Conservation (phyloP, 1,139 yeast species). For the Hansenula sp. region DNA sequence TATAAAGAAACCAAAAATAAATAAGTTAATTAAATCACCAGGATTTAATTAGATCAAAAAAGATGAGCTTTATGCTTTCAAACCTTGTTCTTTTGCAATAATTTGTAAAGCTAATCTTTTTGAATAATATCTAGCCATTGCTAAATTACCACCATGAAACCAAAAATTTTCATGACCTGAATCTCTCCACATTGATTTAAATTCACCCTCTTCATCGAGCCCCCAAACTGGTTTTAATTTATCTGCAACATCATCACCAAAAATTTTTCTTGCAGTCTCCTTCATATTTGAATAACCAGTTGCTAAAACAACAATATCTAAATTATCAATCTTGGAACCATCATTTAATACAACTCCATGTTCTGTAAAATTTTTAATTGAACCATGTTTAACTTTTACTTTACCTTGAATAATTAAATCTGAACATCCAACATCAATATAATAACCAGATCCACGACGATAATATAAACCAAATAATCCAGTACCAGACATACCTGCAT, state of each 20-base stretch:
- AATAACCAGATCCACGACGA: constrained; percentile 42
- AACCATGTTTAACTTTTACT: constrained; percentile 33
- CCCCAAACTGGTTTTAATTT: constrained; percentile 34
- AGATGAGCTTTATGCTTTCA: constrained; percentile 6
- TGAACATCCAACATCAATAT: constrained; percentile 41
- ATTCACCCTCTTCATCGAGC: constrained; percentile 34
- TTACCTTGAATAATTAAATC: constrained; percentile 34
- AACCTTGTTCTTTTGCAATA: constrained; percentile 25
- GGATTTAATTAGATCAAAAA: neutral
- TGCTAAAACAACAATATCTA: constrained; percentile 38
- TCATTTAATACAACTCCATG: constrained; percentile 35
- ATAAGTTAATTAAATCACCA: neutral
- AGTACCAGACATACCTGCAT: constrained; percentile 38
- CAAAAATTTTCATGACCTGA: constrained; percentile 35
- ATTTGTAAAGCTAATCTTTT: constrained; percentile 32
- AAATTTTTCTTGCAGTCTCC: constrained; percentile 34
- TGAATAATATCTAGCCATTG: constrained; percentile 40
- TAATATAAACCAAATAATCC: constrained; percentile 37
- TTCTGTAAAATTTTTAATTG: constrained; percentile 30
- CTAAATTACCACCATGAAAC: constrained; percentile 48
- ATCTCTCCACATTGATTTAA: constrained; percentile 33
- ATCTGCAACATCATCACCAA: constrained; percentile 32
- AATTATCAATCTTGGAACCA: constrained; percentile 30
- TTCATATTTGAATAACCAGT: constrained; percentile 41
- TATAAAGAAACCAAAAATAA: no score